Percentiles rank a stretch among this genome's conserved stretches.
Conservation (phyloP, 139 green algal species). For the Picochlorum sp. region DNA sequence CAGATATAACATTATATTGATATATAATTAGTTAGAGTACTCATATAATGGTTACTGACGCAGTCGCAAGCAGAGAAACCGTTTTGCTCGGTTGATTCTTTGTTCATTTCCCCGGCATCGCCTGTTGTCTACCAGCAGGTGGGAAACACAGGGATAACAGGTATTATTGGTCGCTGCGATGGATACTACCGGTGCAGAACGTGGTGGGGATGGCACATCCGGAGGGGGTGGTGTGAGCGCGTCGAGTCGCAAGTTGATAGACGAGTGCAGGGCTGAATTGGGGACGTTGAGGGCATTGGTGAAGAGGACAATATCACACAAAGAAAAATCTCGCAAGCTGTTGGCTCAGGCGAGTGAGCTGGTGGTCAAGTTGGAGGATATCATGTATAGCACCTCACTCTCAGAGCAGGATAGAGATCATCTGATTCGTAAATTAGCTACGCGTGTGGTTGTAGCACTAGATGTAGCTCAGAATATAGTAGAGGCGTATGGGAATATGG, state of each 20-base stretch:
- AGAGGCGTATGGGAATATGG: conserved; percentile 16
- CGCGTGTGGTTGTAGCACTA: not conserved
- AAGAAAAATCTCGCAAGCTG: conserved; percentile 32
- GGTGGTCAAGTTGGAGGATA: conserved; percentile 30
- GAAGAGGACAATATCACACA: conserved; percentile 20
- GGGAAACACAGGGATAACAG: too few species aligned
- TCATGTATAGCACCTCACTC: conserved; percentile 15
- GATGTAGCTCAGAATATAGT: conserved; percentile 17
- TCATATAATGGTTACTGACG: too few species aligned
- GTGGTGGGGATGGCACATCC: too few species aligned
- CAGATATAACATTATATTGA: too few species aligned
- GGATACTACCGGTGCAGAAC: too few species aligned
- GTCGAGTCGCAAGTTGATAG: conserved; percentile 8
- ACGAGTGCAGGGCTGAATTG: conserved; percentile 15
- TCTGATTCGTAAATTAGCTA: conserved; percentile 8
- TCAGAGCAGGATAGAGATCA: conserved; percentile 3
- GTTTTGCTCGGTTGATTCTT: too few species aligned
- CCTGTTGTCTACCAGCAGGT: too few species aligned
- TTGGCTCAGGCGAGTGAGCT: conserved; percentile 27
- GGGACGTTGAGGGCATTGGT: conserved; percentile 19
- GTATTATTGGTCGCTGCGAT: too few species aligned
- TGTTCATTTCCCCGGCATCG: too few species aligned
- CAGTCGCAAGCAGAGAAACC: too few species aligned
- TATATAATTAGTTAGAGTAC: too few species aligned
- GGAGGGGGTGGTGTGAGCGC: conserved; percentile 1